A percentile compares a stretch with the other conserved stretches of the same genome.
phyloP scores from a whole-genome alignment of 495 filamentous ascomycete genomes.

The Paragyromitra xinjiangensis region DNA sequence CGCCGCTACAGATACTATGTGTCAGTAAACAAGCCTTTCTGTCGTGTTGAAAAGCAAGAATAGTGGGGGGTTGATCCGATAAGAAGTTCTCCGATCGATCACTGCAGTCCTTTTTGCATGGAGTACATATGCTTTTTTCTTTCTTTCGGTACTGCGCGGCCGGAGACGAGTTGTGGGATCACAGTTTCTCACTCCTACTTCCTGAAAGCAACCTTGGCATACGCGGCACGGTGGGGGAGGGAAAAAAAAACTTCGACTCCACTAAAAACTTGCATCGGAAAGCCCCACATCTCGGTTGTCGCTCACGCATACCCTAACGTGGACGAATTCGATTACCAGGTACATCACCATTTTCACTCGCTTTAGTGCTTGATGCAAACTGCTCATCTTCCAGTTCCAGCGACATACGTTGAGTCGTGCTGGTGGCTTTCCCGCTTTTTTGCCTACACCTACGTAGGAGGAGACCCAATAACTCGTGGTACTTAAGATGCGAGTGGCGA shows the following conservation, averaged over 20 bases:
- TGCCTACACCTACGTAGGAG: neutral
- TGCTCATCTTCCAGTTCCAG: neutral
- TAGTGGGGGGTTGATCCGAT: constrained; percentile 1
- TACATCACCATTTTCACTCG: constrained; percentile 21
- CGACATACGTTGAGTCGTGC: neutral
- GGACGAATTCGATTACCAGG: constrained; percentile 14
- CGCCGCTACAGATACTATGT: no score
- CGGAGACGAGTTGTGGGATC: neutral
- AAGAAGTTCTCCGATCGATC: neutral
- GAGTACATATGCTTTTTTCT: neutral
- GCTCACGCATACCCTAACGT: neutral
- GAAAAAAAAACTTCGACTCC: neutral
- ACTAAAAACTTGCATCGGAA: neutral
- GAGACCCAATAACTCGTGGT: neutral
- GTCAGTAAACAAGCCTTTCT: neutral
- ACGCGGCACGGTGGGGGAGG: neutral
- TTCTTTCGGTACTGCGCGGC: neutral
- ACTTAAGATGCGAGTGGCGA: constrained; percentile 6
- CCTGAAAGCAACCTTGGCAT: constrained; percentile 3
- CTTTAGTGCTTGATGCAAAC: constrained; percentile 1
- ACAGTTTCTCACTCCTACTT: neutral
- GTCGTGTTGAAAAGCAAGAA: neutral
- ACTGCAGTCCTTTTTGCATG: neutral
- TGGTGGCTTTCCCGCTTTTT: neutral
- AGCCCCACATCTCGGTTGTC: constrained; percentile 46